Conservation (phyloP, 1,139 yeast genomes). For the Pichia sp. region DNA sequence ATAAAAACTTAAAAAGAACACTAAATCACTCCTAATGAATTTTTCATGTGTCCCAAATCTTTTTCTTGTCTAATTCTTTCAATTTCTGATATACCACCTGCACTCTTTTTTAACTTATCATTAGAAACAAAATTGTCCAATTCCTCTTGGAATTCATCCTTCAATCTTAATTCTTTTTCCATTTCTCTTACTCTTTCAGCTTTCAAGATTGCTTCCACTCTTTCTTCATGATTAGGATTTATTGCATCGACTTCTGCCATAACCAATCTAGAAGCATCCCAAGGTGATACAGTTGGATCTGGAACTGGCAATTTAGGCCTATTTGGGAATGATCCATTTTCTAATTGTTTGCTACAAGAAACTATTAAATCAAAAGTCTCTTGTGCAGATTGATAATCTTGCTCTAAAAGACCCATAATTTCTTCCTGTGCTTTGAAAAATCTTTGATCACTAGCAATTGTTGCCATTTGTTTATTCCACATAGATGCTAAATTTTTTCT, state of each 20-base stretch:
- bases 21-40: constrained; percentile 29
- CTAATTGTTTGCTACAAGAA: constrained; percentile 75
- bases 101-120: constrained; percentile 59
- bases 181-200: constrained; percentile 78
- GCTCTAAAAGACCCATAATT: constrained; percentile 68
- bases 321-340: constrained; percentile 35
- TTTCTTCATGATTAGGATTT: constrained; percentile 74
- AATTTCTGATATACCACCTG: constrained; percentile 81
- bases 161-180: constrained; percentile 53
- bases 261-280: constrained; percentile 70
- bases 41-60: constrained; percentile 62
- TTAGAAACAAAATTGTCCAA: constrained; percentile 81
- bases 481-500: constrained; percentile 83
- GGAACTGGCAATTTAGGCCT: constrained; percentile 42
- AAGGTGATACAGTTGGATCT: constrained; percentile 63
- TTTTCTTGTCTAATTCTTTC: constrained; percentile 63
- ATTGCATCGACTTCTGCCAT: constrained; percentile 72
- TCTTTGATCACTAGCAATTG: constrained; percentile 90
- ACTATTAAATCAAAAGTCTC: constrained; percentile 80
- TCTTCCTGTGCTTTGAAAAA: constrained; percentile 87
- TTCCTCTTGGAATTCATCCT: constrained; percentile 75
- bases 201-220: constrained; percentile 80
- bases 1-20: neutral
- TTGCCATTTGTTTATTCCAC: constrained; percentile 88
- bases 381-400: constrained; percentile 70